Conservation (phyloP, 164 flowering plant species). For the Taxillus chinensis region DNA sequence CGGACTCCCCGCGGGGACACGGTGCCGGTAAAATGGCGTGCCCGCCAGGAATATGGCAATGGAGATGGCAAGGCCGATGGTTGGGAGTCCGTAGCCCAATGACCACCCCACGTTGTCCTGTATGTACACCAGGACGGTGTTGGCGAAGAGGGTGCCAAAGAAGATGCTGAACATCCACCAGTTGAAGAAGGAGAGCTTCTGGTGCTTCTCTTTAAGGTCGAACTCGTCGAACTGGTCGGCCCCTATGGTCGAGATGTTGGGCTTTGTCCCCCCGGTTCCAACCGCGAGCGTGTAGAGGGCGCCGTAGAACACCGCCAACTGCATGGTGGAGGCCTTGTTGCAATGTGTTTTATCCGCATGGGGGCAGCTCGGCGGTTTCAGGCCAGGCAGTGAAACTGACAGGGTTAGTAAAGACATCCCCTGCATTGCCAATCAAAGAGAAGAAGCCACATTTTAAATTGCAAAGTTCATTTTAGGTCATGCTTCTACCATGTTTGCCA, state of each 20-base stretch:
- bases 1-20: conserved; percentile 52
- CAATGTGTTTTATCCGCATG: conserved; percentile 20
- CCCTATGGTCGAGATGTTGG: conserved; percentile 71
- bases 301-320: conserved; percentile 45
- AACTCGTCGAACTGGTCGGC: conserved; percentile 76
- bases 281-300: conserved; percentile 59
- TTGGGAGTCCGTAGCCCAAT: conserved; percentile 57
- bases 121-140: conserved; percentile 53
- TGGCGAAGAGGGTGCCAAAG: conserved; percentile 61
- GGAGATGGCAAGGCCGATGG: conserved; percentile 43
- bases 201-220: conserved; percentile 48
- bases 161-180: conserved; percentile 83
- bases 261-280: conserved; percentile 80
- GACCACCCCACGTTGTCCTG: conserved; percentile 82
- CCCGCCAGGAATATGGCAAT: conserved; percentile 43
- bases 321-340: conserved; percentile 38
- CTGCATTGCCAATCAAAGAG: conserved; percentile 10
- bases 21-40: conserved; percentile 54
- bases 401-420: conserved; percentile 51
- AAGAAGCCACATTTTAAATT: background rate
- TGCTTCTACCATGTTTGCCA: no score
- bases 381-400: conserved; percentile 40
- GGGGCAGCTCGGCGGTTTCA: conserved; percentile 42
- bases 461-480: no score
- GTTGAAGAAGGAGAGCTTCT: conserved; percentile 70